These are phyloP conservation scores for Patellifolia procumbens DNA, from an alignment of 179 eudicot species.

Conservation along the genomic window DNA sequence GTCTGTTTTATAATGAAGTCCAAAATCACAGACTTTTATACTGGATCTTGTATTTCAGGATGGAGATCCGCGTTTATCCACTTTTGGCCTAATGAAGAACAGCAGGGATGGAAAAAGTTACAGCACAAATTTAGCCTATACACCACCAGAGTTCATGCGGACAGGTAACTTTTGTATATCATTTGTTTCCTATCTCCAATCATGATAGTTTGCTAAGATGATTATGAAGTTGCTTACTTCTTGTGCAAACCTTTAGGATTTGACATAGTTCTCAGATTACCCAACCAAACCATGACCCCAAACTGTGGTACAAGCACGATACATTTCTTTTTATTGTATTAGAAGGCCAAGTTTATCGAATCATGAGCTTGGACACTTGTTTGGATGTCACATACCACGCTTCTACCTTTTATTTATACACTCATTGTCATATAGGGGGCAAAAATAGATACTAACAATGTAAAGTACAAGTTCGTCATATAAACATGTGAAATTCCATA, in stretches of 20 bases:
- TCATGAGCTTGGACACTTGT: not conserved
- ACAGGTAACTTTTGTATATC: slow-evolving; percentile 52
- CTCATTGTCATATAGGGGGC: too few species aligned
- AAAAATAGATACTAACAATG: too few species aligned
- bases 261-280: not conserved
- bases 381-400: not conserved
- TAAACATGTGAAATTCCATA: too few species aligned
- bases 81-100: slow-evolving; percentile 91
- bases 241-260: not conserved
- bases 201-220: not conserved
- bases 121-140: slow-evolving; percentile 87
- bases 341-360: not conserved
- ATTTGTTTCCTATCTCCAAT: not conserved
- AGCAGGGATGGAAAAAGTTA: slow-evolving; percentile 95
- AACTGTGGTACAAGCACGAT: not conserved
- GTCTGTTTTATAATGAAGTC: not conserved
- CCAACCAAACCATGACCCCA: not conserved
- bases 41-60: slow-evolving; percentile 41
- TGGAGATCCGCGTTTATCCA: slow-evolving; percentile 85
- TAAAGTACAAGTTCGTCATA: too few species aligned
- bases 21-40: not conserved
- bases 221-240: not conserved
- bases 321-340: not conserved
- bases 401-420: not conserved
- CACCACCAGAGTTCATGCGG: slow-evolving; percentile 90